Evolutionary conservation across 2,329 filamentous ascomycete genomes (phyloP).

Genomic region (Venturiaceae sp.): DNA sequence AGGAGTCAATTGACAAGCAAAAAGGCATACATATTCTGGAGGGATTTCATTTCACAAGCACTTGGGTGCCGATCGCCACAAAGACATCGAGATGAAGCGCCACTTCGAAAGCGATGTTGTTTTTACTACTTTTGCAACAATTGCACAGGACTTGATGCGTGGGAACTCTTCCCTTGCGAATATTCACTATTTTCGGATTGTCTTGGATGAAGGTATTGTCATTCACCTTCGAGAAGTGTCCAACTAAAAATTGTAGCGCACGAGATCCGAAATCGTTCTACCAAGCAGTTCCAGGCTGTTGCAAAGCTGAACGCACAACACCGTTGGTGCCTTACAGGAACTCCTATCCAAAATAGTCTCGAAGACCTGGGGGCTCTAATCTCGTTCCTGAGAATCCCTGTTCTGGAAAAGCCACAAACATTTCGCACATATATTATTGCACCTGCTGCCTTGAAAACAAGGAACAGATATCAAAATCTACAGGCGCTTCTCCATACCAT

Average conservation of each 20-base stretch:
- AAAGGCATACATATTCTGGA: background rate
- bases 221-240: background rate
- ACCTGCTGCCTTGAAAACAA: background rate
- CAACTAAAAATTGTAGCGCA: constrained; percentile 53
- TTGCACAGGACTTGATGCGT: constrained; percentile 77
- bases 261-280: constrained; percentile 98
- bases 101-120: constrained; percentile 16
- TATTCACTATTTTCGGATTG: constrained; percentile 99
- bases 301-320: constrained; percentile 86
- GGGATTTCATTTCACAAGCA: background rate
- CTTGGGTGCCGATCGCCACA: constrained; percentile 15
- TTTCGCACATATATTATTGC: constrained; percentile 9
- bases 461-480: background rate
- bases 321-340: constrained; percentile 94
- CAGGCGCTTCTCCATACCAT: background rate
- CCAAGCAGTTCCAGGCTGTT: constrained; percentile 87
- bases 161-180: constrained; percentile 94
- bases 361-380: constrained; percentile 95
- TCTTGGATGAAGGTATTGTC: constrained; percentile 76
- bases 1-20: constrained; percentile 13
- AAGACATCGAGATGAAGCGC: constrained; percentile 10
- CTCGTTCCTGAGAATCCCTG: constrained; percentile 62
- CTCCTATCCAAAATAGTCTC: constrained; percentile 92
- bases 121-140: constrained; percentile 21
- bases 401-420: constrained; percentile 6